Evolutionary conservation across 2,329 filamentous ascomycete genomes (phyloP), one percentile per base, ranked within the genome.

Genomic region (Zalaria obscura): DNA sequence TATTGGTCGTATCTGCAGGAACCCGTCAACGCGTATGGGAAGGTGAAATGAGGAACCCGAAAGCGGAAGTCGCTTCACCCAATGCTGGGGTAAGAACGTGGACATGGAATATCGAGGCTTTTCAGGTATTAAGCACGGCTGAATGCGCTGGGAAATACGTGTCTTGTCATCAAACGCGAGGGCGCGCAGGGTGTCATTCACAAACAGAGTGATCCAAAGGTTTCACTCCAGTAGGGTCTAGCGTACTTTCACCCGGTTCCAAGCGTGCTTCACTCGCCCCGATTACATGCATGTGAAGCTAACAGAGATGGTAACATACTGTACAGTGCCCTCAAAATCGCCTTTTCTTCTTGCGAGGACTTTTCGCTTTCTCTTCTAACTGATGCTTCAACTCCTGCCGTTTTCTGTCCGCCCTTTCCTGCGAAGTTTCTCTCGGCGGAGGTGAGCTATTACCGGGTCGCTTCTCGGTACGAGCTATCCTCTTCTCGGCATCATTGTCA

Each of bases 381-480:
- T 69, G 60, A 11, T 68, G 61, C 52, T 76, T 78, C 45, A 80
- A 52, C 51, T 75, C 70, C 39, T 70, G 64, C 8, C 75, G 62
- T 48, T 69, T 76, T 41, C 67, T 61, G 46, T 75, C 62, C 3
- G 73, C 73, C 41, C 65, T 67, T 43, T 77, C 67, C 45, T 72
- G 61, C 6, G 67, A 66, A 2, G 68, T 67, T 44, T 66, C 61
- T 44, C 43, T 25, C n/a, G 29, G 29, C 29, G 29, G 7, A 7
- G n/a, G 29, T 7, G 29, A 32, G 29, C 18, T 18, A 18, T 18
- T 2, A 2, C 2, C 18, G 18, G 18, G 18, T 2, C 18, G 29
- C 29, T n/a, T 32, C 29, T 32, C 29, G 29, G 29, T 2, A 7
- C n/a, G 7, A 7, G 29, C 29, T 32, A 32, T 38, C 25, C 40